Evolutionary conservation across 176 grass and related monocot genomes (phyloP).

Genomic region (Microstegium vimineum): DNA sequence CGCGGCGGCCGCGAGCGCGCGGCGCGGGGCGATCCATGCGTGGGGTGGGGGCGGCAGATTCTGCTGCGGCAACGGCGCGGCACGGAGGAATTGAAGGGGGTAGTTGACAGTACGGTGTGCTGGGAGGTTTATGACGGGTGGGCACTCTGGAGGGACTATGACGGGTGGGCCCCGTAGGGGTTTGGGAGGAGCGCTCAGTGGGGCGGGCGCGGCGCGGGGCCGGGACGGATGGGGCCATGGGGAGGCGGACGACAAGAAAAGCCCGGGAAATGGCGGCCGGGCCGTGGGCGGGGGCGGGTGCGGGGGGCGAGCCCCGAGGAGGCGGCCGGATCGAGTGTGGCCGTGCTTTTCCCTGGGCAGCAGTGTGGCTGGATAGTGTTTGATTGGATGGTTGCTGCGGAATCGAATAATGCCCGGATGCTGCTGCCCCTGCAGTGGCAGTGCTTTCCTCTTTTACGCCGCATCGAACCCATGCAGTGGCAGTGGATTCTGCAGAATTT

Average conservation of each 20-base stretch:
- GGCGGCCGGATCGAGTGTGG: conserved; percentile 30
- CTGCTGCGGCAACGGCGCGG: conserved; percentile 32
- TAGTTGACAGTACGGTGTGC: neutral
- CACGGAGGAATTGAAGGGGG: conserved; percentile 10
- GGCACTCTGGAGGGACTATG: no score
- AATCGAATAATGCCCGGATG: neutral
- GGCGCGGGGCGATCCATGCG: conserved; percentile 47
- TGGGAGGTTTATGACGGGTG: conserved; percentile 23
- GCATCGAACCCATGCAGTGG: no score
- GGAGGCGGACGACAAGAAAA: conserved; percentile 23
- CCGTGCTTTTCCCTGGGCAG: neutral
- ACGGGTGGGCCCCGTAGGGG: neutral
- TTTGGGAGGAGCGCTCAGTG: neutral
- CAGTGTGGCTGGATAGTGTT: neutral
- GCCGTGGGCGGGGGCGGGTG: conserved; percentile 11
- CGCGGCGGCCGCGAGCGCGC: conserved; percentile 5
- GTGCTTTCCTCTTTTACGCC: neutral
- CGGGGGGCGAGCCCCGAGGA: conserved; percentile 17
- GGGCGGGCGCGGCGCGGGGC: no score
- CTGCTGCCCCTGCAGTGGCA: neutral
- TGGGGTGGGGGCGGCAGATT: neutral
- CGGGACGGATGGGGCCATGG: neutral
- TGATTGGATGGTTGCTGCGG: neutral
- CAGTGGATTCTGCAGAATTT: conserved; percentile 1
- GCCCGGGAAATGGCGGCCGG: conserved; percentile 47